These are phyloP conservation scores for Nectriaceae sp. DNA, from an alignment of 2,329 filamentous ascomycete genomes.

Conservation along the genomic window DNA sequence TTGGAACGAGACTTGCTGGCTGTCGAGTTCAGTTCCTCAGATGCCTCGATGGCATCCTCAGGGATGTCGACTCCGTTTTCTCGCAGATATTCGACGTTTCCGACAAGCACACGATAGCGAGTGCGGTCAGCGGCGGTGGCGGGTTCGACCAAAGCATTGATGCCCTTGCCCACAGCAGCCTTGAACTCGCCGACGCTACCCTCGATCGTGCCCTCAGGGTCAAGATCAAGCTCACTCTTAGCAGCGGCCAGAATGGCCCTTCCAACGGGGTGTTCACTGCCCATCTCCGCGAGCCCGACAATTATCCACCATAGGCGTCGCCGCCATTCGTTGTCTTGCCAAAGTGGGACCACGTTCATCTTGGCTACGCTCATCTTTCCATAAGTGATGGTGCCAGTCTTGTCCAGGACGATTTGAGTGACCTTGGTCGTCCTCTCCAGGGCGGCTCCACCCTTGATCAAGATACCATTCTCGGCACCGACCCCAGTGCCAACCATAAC, in stretches of 20 bases:
- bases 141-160: slow-evolving; percentile 81
- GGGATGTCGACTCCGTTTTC: slow-evolving; percentile 70
- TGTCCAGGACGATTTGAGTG: slow-evolving; percentile 89
- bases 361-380: slow-evolving; percentile 93
- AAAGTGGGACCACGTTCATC: slow-evolving; percentile 64
- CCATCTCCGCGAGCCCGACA: slow-evolving; percentile 91
- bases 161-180: slow-evolving; percentile 80
- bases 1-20: slow-evolving; percentile 38
- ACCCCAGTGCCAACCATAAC: slow-evolving; percentile 99
- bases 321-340: slow-evolving; percentile 69
- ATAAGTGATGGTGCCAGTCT: slow-evolving; percentile 92
- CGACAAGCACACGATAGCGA: slow-evolving; percentile 79
- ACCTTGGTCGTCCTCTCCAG: slow-evolving; percentile 89
- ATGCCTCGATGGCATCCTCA: slow-evolving; percentile 61
- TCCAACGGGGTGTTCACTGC: slow-evolving; percentile 95
- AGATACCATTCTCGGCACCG: slow-evolving; percentile 90
- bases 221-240: slow-evolving; percentile 73
- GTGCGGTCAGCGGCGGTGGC: slow-evolving; percentile 65
- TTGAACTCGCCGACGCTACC: slow-evolving; percentile 86
- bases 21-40: slow-evolving; percentile 56
- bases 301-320: slow-evolving; percentile 91
- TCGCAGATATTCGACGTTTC: slow-evolving; percentile 77
- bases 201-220: slow-evolving; percentile 72
- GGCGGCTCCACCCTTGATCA: slow-evolving; percentile 95
- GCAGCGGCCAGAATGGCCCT: slow-evolving; percentile 79